Evolutionary conservation across 2,329 filamentous ascomycete species (phyloP).

Genomic region (Macroventuria anomochaeta): DNA sequence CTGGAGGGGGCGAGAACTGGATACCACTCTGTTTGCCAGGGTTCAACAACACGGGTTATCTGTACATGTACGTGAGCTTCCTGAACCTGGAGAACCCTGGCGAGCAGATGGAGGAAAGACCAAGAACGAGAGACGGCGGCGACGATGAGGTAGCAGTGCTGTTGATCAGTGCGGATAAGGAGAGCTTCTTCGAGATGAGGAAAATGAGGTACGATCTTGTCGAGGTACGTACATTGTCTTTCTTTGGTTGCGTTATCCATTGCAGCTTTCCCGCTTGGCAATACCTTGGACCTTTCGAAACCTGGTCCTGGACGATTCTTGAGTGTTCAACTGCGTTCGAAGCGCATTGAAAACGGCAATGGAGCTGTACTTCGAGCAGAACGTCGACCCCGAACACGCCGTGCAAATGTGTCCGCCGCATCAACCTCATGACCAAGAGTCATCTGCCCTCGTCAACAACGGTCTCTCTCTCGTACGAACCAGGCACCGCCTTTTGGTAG

Average conservation of each 20-base stretch:
- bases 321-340: neutral
- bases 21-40: conserved; percentile 93
- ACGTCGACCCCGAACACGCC: neutral
- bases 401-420: neutral
- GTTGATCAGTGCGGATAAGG: conserved; percentile 89
- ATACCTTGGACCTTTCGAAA: neutral
- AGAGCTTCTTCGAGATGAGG: conserved; percentile 90
- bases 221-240: conserved; percentile 51
- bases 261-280: neutral
- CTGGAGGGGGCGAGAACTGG: conserved; percentile 96
- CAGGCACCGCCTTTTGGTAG: neutral
- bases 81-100: conserved; percentile 66
- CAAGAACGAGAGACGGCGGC: conserved; percentile 42
- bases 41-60: conserved; percentile 94
- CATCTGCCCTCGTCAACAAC: conserved; percentile 1
- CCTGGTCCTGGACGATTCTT: neutral
- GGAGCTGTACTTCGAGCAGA: neutral
- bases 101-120: conserved; percentile 52
- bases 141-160: conserved; percentile 87
- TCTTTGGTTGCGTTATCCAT: conserved; percentile 4
- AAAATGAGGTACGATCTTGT: conserved; percentile 69
- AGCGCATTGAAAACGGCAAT: neutral
- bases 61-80: conserved; percentile 99
- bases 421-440: conserved; percentile 1
- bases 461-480: conserved; percentile 10